Base-by-base conservation (phyloP, 2,329 filamentous ascomycete species). In the Tympanopsis confertula region DNA sequence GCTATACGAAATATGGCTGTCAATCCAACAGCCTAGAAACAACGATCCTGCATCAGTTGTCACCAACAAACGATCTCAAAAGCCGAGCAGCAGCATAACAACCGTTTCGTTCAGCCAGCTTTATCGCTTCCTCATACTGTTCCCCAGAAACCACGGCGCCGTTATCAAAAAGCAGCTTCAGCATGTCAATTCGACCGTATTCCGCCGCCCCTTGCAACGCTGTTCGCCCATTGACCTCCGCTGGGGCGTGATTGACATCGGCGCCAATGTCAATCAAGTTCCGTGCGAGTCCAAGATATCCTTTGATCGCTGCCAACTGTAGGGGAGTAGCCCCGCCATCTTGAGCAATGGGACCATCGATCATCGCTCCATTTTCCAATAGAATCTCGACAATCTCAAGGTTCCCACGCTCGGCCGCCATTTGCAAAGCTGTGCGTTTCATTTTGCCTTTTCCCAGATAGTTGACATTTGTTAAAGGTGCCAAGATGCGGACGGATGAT, bases 81-180 rank as follows among this genome's bases (percentile, higher is more conserved):
- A 28, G n/a, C n/a, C 24, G 10, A 10, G 10, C 24, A 28, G n/a
- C n/a, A n/a, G 24, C 24, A 10, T 10, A n/a, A n/a, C n/a, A n/a
- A 28, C 24, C 24, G n/a, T 28, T 28, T 28, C 10, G 10, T n/a
- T 10, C 10, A 10, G 24, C 24, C 24, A 28, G 24, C n/a, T 28
- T 28, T 10, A n/a, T n/a, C 10, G 24, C 24, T 28, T 28, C 24
- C 10, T 10, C n/a, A 28, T 10, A 28, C 10, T 28, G 10, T n/a
- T 28, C 24, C 10, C 10, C 24, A 28, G 10, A 10, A n/a, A 28
- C 24, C 10, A 10, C 24, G 10, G 24, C 24, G 10, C 24, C 24
- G n/a, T 10, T n/a, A 10, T 10, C 10, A 28, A 44, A 38, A 13
- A 44, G 33, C 22, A 40, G 20, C 18, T 45, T 40, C 18, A 44